Conservation (phyloP, 2,329 filamentous ascomycete species). For the Colletotrichum sp. region DNA sequence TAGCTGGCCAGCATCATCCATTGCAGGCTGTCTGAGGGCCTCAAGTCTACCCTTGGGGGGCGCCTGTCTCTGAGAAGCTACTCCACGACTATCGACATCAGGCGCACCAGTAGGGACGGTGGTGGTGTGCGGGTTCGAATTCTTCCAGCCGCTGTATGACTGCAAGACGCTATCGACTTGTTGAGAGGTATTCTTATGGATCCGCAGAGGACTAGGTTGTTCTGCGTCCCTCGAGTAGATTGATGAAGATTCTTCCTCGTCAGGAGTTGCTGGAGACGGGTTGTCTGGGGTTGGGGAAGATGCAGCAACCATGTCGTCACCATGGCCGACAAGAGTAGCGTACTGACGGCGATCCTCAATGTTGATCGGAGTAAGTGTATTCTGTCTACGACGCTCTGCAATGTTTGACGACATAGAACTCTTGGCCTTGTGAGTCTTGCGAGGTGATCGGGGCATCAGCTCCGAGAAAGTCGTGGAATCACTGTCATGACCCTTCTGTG, state of each 20-base stretch:
- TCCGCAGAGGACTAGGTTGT: background rate
- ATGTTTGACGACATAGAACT: constrained; percentile 8
- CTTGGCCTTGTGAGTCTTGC: constrained; percentile 6
- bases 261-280: background rate
- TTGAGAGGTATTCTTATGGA: constrained; percentile 7
- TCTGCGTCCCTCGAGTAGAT: constrained; percentile 17
- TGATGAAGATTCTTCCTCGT: constrained; percentile 15
- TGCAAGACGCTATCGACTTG: constrained; percentile 16
- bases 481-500: background rate
- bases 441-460: constrained; percentile 3
- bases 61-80: background rate
- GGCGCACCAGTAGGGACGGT: background rate
- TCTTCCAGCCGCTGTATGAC: constrained; percentile 17
- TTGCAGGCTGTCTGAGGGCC: constrained; percentile 15
- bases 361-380: background rate
- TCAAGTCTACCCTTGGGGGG: background rate
- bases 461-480: constrained; percentile 19
- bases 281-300: constrained; percentile 18
- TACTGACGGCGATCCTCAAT: constrained; percentile 12
- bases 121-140: background rate
- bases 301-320: constrained; percentile 24
- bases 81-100: background rate
- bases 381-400: constrained; percentile 17
- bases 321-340: background rate
- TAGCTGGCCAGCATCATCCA: constrained; percentile 24